Evolutionary conservation across 2,329 filamentous ascomycete species (phyloP).

Genomic region (Claviceps sp.): DNA sequence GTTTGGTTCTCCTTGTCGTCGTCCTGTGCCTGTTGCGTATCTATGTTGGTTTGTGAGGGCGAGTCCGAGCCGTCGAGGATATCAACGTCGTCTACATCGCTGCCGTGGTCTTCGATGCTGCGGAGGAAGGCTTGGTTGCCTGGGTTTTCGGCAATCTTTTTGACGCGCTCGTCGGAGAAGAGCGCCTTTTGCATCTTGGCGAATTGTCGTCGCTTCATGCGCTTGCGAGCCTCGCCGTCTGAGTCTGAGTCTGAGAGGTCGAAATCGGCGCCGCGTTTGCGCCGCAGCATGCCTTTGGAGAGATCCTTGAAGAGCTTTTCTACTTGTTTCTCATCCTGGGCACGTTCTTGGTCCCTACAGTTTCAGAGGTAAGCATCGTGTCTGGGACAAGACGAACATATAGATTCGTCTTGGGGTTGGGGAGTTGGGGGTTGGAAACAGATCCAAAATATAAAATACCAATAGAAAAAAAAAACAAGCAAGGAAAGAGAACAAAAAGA

Average conservation of each 20-base stretch:
- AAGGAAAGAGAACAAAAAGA: background rate
- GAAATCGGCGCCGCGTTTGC: conserved; percentile 69
- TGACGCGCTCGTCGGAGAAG: conserved; percentile 76
- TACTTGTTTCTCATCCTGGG: conserved; percentile 72
- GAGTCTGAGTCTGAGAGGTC: conserved; percentile 88
- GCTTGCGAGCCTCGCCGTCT: conserved; percentile 60
- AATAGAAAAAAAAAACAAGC: background rate
- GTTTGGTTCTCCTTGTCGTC: conserved; percentile 7
- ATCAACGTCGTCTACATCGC: conserved; percentile 58
- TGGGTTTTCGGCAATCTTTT: conserved; percentile 78
- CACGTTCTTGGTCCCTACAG: conserved; percentile 61
- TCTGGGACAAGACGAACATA: background rate
- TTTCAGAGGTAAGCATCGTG: background rate
- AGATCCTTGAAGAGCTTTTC: conserved; percentile 89
- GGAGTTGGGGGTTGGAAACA: too few relatives aligned
- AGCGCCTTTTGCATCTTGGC: conserved; percentile 84
- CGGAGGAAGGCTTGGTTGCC: conserved; percentile 83
- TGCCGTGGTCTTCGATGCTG: conserved; percentile 72
- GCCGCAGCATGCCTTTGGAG: conserved; percentile 73
- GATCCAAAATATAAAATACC: too few relatives aligned
- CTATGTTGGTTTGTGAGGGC: conserved; percentile 20
- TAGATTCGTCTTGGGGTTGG: too few relatives aligned
- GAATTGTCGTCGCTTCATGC: conserved; percentile 77
- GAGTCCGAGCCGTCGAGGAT: conserved; percentile 44
- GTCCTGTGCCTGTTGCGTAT: conserved; percentile 15